These are phyloP conservation scores for Madurella fahalii DNA, from an alignment of 2,329 filamentous ascomycete genomes.

Conservation along the genomic window DNA sequence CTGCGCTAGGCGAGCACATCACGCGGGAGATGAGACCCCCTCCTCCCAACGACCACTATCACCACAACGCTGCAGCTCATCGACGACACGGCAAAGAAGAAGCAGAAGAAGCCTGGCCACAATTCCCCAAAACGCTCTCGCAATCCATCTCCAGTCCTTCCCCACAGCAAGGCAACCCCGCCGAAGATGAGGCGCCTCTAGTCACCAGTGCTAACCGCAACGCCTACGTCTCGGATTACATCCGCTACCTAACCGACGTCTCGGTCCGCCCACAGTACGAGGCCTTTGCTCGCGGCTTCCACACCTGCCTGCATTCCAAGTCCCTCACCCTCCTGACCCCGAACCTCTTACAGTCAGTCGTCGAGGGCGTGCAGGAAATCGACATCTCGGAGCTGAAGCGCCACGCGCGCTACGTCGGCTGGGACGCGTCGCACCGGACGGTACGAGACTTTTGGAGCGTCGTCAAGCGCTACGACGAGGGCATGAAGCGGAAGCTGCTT, in stretches of 20 bases:
- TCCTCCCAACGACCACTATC: neutral
- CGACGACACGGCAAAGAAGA: neutral
- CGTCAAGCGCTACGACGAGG: slow-evolving; percentile 61
- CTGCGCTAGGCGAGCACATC: slow-evolving; percentile 53
- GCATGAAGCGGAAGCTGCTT: slow-evolving; percentile 70
- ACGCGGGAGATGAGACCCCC: slow-evolving; percentile 51
- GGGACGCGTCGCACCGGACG: slow-evolving; percentile 62
- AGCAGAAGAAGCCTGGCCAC: slow-evolving; percentile 20
- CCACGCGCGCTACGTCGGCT: slow-evolving; percentile 76
- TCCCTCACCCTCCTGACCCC: slow-evolving; percentile 70
- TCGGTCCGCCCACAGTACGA: slow-evolving; percentile 73
- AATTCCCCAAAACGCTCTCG: slow-evolving; percentile 20
- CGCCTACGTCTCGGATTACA: slow-evolving; percentile 78
- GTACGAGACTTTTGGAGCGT: slow-evolving; percentile 83
- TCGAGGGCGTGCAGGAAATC: slow-evolving; percentile 81
- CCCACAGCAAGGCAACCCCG: slow-evolving; percentile 35
- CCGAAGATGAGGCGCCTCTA: slow-evolving; percentile 54
- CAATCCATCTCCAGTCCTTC: slow-evolving; percentile 20
- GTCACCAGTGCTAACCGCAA: slow-evolving; percentile 78
- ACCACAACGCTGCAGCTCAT: neutral
- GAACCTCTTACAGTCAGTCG: slow-evolving; percentile 65
- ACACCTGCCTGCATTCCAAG: slow-evolving; percentile 65
- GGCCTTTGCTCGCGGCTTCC: slow-evolving; percentile 80
- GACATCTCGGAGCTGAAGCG: slow-evolving; percentile 69
- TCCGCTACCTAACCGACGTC: slow-evolving; percentile 73